A percentile compares a stretch with the other conserved stretches of the same genome.
Evolutionary conservation across 805 yeast species (phyloP).

Genomic region (Kluyveromyces dobzhanskii): DNA sequence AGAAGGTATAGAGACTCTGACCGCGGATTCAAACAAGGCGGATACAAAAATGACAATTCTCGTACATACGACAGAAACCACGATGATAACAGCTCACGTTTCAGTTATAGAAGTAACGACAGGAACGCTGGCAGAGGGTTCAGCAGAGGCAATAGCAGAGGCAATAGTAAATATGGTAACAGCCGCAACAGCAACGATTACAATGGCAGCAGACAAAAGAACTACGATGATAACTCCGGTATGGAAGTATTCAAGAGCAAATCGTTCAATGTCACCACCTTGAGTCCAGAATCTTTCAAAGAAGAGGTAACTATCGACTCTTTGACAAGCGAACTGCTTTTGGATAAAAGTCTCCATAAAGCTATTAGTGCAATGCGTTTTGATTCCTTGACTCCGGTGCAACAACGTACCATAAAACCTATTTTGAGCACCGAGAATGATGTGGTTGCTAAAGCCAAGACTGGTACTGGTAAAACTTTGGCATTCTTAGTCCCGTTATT

Average conservation of each 20-base stretch:
- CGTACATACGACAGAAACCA: background rate
- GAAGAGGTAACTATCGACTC: constrained; percentile 22
- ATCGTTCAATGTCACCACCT: constrained; percentile 3
- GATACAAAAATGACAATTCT: no score
- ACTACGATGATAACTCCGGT: constrained; percentile 8
- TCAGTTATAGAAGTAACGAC: background rate
- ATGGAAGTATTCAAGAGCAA: constrained; percentile 4
- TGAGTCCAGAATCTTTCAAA: constrained; percentile 1
- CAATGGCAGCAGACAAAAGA: constrained; percentile 4
- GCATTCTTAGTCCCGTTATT: constrained; percentile 80
- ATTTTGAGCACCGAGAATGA: constrained; percentile 48
- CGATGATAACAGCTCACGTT: constrained; percentile 6
- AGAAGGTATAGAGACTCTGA: no score
- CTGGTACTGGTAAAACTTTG: constrained; percentile 92
- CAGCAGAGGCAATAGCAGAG: background rate
- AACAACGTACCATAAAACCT: constrained; percentile 52
- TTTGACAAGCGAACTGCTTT: constrained; percentile 23
- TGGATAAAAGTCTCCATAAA: constrained; percentile 23
- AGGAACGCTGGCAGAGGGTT: background rate
- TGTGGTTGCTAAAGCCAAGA: constrained; percentile 80
- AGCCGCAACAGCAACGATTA: no score
- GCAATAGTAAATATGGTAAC: no score
- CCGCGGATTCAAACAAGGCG: no score
- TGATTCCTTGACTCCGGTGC: constrained; percentile 57
- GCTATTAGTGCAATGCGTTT: constrained; percentile 39